Evolutionary conservation across 2,329 filamentous ascomycete species (phyloP).

Genomic region (Blastomyces emzantsi): DNA sequence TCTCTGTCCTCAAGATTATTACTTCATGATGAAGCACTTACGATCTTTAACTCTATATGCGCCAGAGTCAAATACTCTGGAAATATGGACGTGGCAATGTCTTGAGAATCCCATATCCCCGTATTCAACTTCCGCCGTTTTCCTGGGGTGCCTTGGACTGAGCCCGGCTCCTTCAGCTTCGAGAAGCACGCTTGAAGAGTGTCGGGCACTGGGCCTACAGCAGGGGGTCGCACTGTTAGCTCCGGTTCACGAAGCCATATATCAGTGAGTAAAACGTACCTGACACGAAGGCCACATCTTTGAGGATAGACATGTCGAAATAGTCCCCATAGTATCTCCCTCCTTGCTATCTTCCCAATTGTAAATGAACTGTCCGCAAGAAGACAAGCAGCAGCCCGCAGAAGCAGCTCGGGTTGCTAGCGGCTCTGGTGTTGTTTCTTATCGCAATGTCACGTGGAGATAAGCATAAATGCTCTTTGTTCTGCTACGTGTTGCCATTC

Average conservation of each 20-base stretch:
- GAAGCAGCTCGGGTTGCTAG: too few relatives aligned
- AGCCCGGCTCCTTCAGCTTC: not conserved
- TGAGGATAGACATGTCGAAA: not conserved
- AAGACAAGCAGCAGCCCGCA: not conserved
- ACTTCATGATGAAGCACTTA: constrained; percentile 15
- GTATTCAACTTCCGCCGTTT: constrained; percentile 5
- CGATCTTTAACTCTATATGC: constrained; percentile 25
- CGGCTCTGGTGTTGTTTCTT: too few relatives aligned
- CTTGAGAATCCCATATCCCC: not conserved
- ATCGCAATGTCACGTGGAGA: too few relatives aligned
- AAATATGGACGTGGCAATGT: not conserved
- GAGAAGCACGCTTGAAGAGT: not conserved
- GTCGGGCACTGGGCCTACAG: not conserved
- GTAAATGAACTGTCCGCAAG: not conserved
- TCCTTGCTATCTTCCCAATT: not conserved
- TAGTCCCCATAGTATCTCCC: not conserved
- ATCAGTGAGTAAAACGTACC: not conserved
- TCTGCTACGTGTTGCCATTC: too few relatives aligned
- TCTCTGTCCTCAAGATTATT: too few relatives aligned
- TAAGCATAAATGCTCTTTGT: too few relatives aligned
- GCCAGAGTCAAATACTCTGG: constrained; percentile 26
- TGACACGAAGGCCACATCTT: not conserved
- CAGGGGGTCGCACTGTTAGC: not conserved
- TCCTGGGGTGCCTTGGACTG: not conserved
- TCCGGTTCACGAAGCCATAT: not conserved